Evolutionary conservation across 1,139 yeast species (phyloP), one percentile per base, ranked within the genome.

Genomic region (Oligophagozyma castellii): DNA sequence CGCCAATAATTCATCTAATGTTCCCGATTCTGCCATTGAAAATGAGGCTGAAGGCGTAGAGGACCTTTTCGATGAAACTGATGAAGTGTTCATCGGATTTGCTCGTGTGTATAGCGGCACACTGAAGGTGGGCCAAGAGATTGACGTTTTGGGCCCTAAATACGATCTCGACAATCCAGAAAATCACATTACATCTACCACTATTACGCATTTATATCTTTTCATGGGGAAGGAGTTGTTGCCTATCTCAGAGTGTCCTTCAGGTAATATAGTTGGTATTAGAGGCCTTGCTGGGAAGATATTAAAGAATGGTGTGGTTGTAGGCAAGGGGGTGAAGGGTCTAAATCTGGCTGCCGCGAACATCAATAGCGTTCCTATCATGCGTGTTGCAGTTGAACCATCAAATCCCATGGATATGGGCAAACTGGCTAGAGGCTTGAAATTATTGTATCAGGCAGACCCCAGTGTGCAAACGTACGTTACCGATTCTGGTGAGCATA

Each of bases 221-320:
- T 63, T 92, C 29, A 92, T 92, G 98, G 99, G 98, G 10, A 65
- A 89, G 38, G 96, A 89, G 37, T 61, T 89, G 31, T 73, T 84
- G 2, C 64, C 83, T 8, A 63, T 92, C 42, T 67, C 75, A 18
- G 66, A 64, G 8, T 95, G 89, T 3, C 95, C 95, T 2, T 92
- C 96, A 2, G 99, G 99, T 20, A 83, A 80, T 42, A 83, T 92
- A 39, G 93, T 83, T 5, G 99, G 96, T 27, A 77, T 92, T 30
- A 92, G 84, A 16, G 98, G 98, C 0, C 63, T 92, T 23, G 95
- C 78, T 13, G 79, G 80, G 7, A 71, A 71, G 29, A 68, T 89
- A 16, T 57, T 89, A 39, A 92, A 92, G 52, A 81, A 76, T 48
- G 98, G 94, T 28, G 84, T 98, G 0, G 54, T 89, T 26, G 64